Conservation (phyloP, 192 early-diverging fungal genomes). For the Coemansia pectinata region DNA sequence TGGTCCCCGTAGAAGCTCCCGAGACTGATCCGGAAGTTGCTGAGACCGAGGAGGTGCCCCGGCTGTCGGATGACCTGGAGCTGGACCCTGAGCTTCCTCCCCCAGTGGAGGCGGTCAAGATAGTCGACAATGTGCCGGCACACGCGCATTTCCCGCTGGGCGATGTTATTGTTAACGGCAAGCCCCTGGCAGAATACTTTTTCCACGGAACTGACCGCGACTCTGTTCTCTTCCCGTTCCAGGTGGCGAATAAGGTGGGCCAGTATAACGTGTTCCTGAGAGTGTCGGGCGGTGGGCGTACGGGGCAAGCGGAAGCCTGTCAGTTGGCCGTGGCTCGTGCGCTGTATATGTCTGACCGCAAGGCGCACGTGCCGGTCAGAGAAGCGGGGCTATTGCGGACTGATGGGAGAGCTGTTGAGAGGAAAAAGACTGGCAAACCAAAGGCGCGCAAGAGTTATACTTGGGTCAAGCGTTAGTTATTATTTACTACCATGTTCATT, state of each 20-base stretch:
- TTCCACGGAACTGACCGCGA: conserved; percentile 64
- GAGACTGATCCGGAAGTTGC: not conserved
- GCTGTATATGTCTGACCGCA: conserved; percentile 64
- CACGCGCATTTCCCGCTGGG: conserved; percentile 33
- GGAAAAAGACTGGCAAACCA: conserved; percentile 95
- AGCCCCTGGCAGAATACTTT: conserved; percentile 75
- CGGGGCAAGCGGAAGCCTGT: conserved; percentile 86
- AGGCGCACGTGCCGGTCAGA: conserved; percentile 58
- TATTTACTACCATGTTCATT: not conserved
- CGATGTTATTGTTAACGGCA: conserved; percentile 76
- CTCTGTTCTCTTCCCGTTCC: conserved; percentile 70
- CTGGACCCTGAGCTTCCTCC: not conserved
- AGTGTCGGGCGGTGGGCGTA: conserved; percentile 78
- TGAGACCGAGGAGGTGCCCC: not conserved
- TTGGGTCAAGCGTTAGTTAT: conserved; percentile 65
- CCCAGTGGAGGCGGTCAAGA: not conserved
- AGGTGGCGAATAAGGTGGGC: conserved; percentile 64
- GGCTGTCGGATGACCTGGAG: not conserved
- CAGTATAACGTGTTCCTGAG: conserved; percentile 84
- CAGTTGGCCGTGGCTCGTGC: conserved; percentile 79
- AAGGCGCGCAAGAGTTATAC: conserved; percentile 91
- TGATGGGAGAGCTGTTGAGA: conserved; percentile 82
- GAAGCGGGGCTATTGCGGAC: conserved; percentile 62
- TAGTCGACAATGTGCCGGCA: conserved; percentile 8
- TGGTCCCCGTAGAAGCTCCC: conserved; percentile 54